phyloP scores from a whole-genome alignment of 2,329 filamentous ascomycete genomes.

The Nothopassalora personata region DNA sequence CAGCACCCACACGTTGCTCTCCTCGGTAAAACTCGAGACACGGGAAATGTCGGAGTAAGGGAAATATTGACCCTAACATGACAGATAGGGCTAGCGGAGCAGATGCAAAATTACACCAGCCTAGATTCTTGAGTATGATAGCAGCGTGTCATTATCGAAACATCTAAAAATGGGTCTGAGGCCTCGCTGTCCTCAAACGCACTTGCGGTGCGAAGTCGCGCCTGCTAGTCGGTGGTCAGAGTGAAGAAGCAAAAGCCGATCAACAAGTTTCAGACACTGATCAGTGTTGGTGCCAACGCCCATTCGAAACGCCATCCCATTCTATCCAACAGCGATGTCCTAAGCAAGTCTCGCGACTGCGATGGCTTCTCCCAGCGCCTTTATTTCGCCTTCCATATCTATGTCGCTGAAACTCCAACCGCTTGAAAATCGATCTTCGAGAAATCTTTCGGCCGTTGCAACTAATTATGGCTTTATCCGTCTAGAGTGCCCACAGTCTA shows the following conservation, averaged over 20 bases:
- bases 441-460: neutral
- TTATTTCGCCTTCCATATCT: slow-evolving; percentile 21
- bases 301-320: slow-evolving; percentile 2
- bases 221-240: slow-evolving; percentile 1
- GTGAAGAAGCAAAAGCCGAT: slow-evolving; percentile 1
- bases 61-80: neutral
- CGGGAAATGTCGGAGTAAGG: neutral
- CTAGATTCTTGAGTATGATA: neutral
- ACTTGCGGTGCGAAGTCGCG: neutral
- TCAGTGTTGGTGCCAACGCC: slow-evolving; percentile 15
- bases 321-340: slow-evolving; percentile 12
- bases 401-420: slow-evolving; percentile 26
- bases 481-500: neutral
- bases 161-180: neutral
- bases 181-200: neutral
- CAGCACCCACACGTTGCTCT: too few relatives aligned
- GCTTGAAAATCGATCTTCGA: slow-evolving; percentile 9
- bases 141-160: neutral
- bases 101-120: neutral
- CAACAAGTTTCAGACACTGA: slow-evolving; percentile 4
- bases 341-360: slow-evolving; percentile 24
- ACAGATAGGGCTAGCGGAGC: neutral
- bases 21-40: neutral
- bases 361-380: slow-evolving; percentile 7
- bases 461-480: neutral